Evolutionary conservation across 768 basidiomycete species (phyloP).

Genomic region (Leccinum broughii): DNA sequence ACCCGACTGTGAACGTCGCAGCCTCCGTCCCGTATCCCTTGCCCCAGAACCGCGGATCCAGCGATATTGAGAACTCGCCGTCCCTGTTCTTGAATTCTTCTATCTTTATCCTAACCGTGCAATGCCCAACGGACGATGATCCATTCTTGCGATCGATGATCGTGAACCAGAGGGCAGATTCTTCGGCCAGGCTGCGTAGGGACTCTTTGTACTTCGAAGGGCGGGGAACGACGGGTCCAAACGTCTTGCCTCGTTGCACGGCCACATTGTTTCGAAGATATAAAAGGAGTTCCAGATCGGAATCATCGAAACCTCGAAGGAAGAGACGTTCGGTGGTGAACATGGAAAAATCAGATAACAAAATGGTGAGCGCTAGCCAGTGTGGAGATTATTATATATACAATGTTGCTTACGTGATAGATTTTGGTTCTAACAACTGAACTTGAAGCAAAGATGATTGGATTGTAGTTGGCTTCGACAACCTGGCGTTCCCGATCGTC

Average conservation of each 20-base stretch:
- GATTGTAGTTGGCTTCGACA: no score
- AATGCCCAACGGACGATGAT: conserved; percentile 16
- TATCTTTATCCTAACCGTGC: conserved; percentile 19
- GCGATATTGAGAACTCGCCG: conserved; percentile 26
- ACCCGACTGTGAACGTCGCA: conserved; percentile 35
- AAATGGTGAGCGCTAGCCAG: no score
- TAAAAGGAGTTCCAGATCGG: no score
- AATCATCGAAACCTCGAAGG: no score
- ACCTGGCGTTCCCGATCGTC: no score
- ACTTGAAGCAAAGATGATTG: no score
- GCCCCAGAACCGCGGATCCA: conserved; percentile 29
- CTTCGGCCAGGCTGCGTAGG: conserved; percentile 5
- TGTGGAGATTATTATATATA: no score
- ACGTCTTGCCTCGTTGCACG: conserved; percentile 21
- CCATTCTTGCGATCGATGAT: conserved; percentile 19
- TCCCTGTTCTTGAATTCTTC: conserved; percentile 25
- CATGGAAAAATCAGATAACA: no score
- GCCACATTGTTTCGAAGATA: conserved; percentile 26
- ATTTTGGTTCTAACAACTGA: no score
- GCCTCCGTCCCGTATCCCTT: conserved; percentile 39
- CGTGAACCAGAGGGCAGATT: conserved; percentile 21
- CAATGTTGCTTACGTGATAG: no score
- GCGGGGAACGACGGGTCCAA: conserved; percentile 24
- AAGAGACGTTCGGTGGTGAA: no score
- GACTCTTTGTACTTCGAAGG: conserved; percentile 17